A percentile compares a stretch with the other conserved stretches of the same genome.
Conservation (phyloP, 2,329 filamentous ascomycete genomes). For the Diaporthe eres region DNA sequence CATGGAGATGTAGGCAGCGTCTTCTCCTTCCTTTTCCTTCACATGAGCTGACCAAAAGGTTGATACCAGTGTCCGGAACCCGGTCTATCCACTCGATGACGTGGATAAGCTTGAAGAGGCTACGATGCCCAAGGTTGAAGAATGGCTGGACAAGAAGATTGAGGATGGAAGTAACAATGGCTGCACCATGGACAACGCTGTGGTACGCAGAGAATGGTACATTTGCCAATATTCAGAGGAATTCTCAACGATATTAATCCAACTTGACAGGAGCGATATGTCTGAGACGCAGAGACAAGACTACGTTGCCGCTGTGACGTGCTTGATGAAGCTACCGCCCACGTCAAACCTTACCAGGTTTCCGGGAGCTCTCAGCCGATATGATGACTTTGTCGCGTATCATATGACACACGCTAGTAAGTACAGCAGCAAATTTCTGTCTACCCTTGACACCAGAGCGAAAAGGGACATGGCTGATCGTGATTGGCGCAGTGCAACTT, state of each 20-base stretch:
- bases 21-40: not conserved
- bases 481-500: not conserved
- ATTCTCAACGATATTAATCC: not conserved
- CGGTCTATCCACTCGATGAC: conserved; percentile 46
- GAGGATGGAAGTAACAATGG: conserved; percentile 25
- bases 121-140: conserved; percentile 48
- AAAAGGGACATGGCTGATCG: not conserved
- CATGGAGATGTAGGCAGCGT: not conserved
- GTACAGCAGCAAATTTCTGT: not conserved
- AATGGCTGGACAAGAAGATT: conserved; percentile 47
- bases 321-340: conserved; percentile 48
- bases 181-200: not conserved
- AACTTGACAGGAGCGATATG: conserved; percentile 42
- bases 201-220: conserved; percentile 1
- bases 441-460: not conserved
- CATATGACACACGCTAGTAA: conserved; percentile 48
- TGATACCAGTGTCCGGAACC: conserved; percentile 43
- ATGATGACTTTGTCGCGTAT: conserved; percentile 52
- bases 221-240: not conserved
- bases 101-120: conserved; percentile 48
- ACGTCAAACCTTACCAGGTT: conserved; percentile 44
- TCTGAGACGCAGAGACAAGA: conserved; percentile 44
- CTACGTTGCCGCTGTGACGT: conserved; percentile 47
- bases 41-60: not conserved
- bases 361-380: conserved; percentile 48